Evolutionary conservation across 1,284 basidiomycete genomes (phyloP), one percentile per base, ranked within the genome.

Genomic region (Trichosporon sp.): DNA sequence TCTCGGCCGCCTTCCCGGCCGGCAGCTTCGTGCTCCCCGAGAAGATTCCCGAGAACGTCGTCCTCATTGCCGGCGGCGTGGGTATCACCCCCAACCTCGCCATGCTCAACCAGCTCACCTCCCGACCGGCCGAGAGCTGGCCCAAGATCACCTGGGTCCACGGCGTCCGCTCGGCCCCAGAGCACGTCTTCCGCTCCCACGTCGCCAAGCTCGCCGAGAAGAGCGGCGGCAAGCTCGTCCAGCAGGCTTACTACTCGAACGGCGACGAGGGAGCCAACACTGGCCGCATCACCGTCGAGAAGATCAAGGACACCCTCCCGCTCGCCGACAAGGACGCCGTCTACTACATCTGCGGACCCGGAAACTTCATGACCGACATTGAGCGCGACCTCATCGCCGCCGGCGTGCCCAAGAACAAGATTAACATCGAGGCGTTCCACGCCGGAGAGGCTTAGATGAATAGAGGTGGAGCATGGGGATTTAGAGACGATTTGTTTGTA

Each of bases 31-130:
- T 68, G 25, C 70, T 72, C 56, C 71, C 70, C 67, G 58, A 65
- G 29, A 60, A 62, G 9, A 27, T 61, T 19, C 59, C 65, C 32
- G 64, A 71, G 52, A 63, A 74, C 62, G 54, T 76, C n/a, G 72
- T 78, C 34, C 65, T 78, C 49, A 64, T 76, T 31, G 74, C 74
- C 9, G 76, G 70, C 8, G 76, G 76, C 11, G 73, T 76, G 33
- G 76, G 76, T 29, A 70, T 73, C 56, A 78, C 74, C 10, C 70
- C 73, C 32, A 65, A 73, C 58, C 64, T 75, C 44, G 68, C 74
- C 27, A 78, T 78, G 23, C 71, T 78, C 58, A 75, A 74, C 67
- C 61, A 71, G 10, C 23, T 68, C 33, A 27, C 54, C 16, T 14
- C 44, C 33, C 32, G 21, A 2, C 21, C 32, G 11, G 33, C 23